These are phyloP conservation scores for Pelargonium cotyledonis DNA, from an alignment of 441 rosid species.

Conservation along the genomic window DNA sequence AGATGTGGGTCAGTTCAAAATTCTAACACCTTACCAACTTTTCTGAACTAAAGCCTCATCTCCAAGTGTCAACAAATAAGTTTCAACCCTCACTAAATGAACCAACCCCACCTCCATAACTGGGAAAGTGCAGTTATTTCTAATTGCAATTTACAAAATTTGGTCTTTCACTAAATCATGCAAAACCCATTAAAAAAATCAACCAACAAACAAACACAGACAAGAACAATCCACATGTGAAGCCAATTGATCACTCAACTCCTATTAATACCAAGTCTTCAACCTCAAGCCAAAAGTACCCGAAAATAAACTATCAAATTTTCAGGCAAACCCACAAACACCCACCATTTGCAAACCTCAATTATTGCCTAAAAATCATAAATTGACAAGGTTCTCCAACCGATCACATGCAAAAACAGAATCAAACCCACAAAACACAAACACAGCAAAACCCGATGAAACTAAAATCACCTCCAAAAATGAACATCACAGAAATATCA, in stretches of 20 bases:
- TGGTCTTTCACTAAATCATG: not conserved
- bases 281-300: not conserved
- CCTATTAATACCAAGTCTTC: not conserved
- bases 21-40: not conserved
- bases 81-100: not conserved
- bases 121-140: not conserved
- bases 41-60: not conserved
- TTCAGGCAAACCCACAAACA: not conserved
- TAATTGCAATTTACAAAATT: not conserved
- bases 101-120: conserved; percentile 4
- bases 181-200: not conserved
- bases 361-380: not conserved
- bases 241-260: not conserved
- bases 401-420: conserved; percentile 6
- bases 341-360: conserved; percentile 8
- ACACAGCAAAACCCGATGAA: not conserved
- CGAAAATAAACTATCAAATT: not conserved
- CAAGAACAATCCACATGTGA: not conserved
- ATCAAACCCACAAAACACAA: not conserved
- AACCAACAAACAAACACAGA: not conserved
- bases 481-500: not conserved
- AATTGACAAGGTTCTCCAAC: not conserved
- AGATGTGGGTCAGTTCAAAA: not conserved
- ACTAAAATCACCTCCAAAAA: not conserved
- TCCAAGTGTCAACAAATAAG: not conserved